phyloP scores from a whole-genome alignment of 257 asterid species.

The Nicotiana obtusifolia region DNA sequence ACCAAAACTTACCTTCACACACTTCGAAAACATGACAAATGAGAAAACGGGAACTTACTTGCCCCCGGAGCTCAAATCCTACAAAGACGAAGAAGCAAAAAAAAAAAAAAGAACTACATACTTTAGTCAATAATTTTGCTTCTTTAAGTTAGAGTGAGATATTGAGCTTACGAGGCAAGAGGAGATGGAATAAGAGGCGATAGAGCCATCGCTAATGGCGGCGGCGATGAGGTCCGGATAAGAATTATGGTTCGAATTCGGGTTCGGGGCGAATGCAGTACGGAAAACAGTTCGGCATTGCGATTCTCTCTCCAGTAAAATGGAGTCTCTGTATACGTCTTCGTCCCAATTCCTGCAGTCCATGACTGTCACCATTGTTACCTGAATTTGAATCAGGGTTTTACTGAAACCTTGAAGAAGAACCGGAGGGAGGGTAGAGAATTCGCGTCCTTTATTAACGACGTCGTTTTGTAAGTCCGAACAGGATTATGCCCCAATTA shows the following conservation, averaged over 20 bases:
- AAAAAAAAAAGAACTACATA: background rate
- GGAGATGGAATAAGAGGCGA: conserved; percentile 69
- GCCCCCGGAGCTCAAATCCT: background rate
- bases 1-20: conserved; percentile 40
- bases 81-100: background rate
- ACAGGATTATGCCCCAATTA: too few species aligned
- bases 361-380: conserved; percentile 19
- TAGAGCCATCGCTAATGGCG: conserved; percentile 81
- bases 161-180: conserved; percentile 52
- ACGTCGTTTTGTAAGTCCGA: too few species aligned
- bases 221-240: conserved; percentile 57
- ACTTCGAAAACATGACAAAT: conserved; percentile 43
- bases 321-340: conserved; percentile 60
- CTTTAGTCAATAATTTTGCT: too few species aligned
- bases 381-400: background rate
- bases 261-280: conserved; percentile 60
- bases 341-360: conserved; percentile 92
- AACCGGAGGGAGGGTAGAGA: background rate
- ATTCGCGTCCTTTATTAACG: too few species aligned
- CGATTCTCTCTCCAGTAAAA: conserved; percentile 54
- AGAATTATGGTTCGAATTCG: conserved; percentile 46
- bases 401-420: background rate
- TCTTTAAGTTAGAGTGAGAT: background rate
- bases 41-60: background rate
- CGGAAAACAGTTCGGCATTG: conserved; percentile 75